Evolutionary conservation across 805 yeast species (phyloP), one percentile per base, ranked within the genome.

Genomic region (Ogataea parapolymorpha): DNA sequence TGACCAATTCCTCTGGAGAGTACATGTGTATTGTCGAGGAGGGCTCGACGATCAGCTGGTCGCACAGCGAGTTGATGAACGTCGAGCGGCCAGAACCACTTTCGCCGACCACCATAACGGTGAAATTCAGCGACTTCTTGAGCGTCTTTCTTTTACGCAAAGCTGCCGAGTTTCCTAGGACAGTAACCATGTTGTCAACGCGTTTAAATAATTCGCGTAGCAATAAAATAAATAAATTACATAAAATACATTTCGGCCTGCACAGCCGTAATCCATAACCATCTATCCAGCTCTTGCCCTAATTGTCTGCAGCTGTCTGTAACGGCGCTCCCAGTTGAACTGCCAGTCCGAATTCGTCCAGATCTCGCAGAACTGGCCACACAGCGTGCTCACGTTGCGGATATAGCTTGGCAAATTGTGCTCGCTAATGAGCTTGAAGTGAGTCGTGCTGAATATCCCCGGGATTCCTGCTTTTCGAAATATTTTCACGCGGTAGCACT

Each of bases 21-120:
- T 58, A 58, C 25, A 45, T 34, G 29, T 47, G 45, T 11, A 46
- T 49, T 11, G 88, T 80, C 23, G 82, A 74, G 2, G 85, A 77
- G 0, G 80, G 72, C 30, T 84, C 87, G 10, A 85, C 91, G 27
- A 89, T 89, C 52, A 84, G 80, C 50, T 89, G 93, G 45, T 85
- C 95, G 67, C 96, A 89, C 39, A 89, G 71, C 26, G 95, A 84
- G 67, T 90, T 89, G 61, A 90, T 86, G 55, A 89, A 83, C 5
- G 96, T 89, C n/a, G 95, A 84, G 61, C 96, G 77, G 13, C 96
- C 96, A 33, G 80, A 69, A 2, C 97, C 97, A 34, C 82, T 78
- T 58, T 85, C 84, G 31, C 96, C 97, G 41, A 87, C 82, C 27
- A 86, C 81, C 91, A 89, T 82, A 44, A 85, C 61, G 16, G 95